phyloP scores from a whole-genome alignment of 2,329 filamentous ascomycete genomes.

The Colletotrichum acutatum region DNA sequence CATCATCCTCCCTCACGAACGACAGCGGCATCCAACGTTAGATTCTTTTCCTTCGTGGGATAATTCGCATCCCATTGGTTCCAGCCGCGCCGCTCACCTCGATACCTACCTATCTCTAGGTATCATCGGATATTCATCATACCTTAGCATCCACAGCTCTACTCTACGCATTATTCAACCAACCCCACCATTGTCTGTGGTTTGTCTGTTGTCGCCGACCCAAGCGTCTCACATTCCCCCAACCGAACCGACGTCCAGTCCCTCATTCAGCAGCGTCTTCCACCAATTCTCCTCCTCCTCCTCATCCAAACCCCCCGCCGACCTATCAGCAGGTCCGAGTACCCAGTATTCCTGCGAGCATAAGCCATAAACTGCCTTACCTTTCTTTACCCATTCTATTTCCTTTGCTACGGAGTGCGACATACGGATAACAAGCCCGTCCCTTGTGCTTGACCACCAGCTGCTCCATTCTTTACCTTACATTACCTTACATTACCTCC shows the following conservation, averaged over 20 bases:
- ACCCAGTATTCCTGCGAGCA: constrained; percentile 16
- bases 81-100: neutral
- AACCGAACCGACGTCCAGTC: neutral
- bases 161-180: neutral
- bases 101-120: neutral
- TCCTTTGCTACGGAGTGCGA: neutral
- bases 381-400: neutral
- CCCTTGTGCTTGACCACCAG: constrained; percentile 10
- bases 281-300: neutral
- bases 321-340: constrained; percentile 23
- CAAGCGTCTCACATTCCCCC: constrained; percentile 18
- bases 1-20: neutral
- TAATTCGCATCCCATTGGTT: neutral
- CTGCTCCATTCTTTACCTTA: constrained; percentile 23
- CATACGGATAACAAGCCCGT: neutral
- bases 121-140: neutral
- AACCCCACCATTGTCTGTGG: neutral
- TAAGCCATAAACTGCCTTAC: constrained; percentile 24
- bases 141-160: neutral
- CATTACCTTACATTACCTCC: constrained; percentile 5
- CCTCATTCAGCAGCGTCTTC: neutral
- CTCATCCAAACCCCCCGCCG: neutral
- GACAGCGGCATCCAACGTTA: neutral
- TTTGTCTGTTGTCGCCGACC: constrained; percentile 11
- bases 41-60: neutral